Conservation (phyloP, 2,329 filamentous ascomycete genomes). For the Cordyceps farinosa region DNA sequence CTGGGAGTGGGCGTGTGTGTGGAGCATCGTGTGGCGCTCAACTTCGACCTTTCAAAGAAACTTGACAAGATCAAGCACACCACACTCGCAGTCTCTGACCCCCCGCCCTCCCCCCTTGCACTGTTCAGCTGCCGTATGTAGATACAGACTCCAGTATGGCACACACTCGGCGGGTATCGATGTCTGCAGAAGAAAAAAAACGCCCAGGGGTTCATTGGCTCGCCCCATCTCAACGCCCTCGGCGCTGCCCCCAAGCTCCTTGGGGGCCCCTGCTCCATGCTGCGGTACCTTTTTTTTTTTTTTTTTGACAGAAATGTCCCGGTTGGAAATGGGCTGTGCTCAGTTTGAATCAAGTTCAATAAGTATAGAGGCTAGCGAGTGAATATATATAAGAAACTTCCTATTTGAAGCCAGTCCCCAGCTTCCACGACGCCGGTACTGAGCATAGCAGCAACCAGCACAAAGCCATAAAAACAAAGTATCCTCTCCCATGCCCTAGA, state of each 20-base stretch:
- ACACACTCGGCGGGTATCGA: not conserved
- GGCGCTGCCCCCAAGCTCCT: not conserved
- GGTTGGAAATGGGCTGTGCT: no score
- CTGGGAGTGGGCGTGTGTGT: no score
- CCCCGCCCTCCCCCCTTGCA: not conserved
- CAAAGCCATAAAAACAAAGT: not conserved
- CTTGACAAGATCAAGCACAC: no score
- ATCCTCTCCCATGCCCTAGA: not conserved
- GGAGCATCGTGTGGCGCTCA: no score
- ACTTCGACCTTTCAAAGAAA: no score
- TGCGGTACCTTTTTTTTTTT: not conserved
- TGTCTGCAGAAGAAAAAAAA: not conserved
- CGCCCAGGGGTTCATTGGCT: not conserved
- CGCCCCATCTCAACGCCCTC: not conserved
- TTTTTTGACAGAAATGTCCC: no score
- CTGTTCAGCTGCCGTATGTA: not conserved
- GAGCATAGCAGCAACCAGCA: not conserved
- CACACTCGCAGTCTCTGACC: not conserved
- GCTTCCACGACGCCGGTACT: not conserved
- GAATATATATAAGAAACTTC: not conserved
- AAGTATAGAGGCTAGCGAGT: slow-evolving; percentile 1
- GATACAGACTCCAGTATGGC: not conserved
- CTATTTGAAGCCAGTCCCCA: not conserved
- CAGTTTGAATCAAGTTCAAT: not conserved
- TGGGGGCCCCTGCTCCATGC: not conserved